These are phyloP conservation scores for Gastrodia elata DNA, from an alignment of 106 monocot species.

Conservation along the genomic window DNA sequence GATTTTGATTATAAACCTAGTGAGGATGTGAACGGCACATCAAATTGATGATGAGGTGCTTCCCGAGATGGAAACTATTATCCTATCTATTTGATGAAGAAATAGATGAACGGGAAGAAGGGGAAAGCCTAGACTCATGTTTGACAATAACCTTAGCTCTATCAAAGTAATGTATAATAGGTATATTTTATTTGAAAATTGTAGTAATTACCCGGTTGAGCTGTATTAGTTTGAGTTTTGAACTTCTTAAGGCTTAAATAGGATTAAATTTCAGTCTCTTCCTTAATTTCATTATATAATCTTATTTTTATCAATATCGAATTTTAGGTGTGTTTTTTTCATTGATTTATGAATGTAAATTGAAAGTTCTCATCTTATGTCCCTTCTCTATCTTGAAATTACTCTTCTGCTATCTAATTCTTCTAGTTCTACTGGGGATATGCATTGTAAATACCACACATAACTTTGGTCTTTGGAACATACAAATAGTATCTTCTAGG, in stretches of 20 bases:
- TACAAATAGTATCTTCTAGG: neutral
- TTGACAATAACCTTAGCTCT: neutral
- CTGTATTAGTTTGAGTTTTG: neutral
- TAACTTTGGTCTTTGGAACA: neutral
- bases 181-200: neutral
- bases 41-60: neutral
- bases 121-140: too few relatives aligned
- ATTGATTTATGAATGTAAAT: neutral
- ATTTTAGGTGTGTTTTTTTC: neutral
- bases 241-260: neutral
- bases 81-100: neutral
- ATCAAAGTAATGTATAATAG: too few relatives aligned
- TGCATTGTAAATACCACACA: neutral
- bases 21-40: neutral
- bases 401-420: neutral
- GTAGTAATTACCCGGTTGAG: neutral
- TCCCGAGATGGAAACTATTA: neutral
- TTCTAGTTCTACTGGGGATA: neutral
- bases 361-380: neutral
- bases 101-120: neutral
- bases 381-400: neutral
- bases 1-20: neutral
- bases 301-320: neutral
- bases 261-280: neutral
- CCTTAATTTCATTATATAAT: neutral